Conservation (phyloP, 495 filamentous ascomycete species). For the Halenospora varia region DNA sequence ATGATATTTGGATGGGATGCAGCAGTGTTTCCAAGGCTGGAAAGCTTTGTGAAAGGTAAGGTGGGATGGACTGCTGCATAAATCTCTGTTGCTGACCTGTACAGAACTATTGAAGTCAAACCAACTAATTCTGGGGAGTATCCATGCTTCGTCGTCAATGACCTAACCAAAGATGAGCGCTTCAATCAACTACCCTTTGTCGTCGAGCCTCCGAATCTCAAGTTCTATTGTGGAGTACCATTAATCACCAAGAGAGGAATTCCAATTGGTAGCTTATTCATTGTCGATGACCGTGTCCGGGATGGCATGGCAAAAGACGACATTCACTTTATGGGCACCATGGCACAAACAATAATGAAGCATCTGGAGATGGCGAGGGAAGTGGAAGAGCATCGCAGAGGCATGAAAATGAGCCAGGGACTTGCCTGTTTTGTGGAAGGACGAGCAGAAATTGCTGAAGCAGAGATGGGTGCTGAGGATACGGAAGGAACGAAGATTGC, state of each 20-base stretch:
- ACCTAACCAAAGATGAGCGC: constrained; percentile 44
- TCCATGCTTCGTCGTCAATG: constrained; percentile 26
- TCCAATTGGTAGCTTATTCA: constrained; percentile 67
- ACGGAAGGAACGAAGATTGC: constrained; percentile 20
- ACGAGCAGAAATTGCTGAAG: constrained; percentile 26
- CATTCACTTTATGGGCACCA: constrained; percentile 38
- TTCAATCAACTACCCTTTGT: constrained; percentile 44
- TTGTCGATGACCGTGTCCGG: constrained; percentile 55
- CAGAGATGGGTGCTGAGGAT: constrained; percentile 15
- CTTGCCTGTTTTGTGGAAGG: constrained; percentile 62
- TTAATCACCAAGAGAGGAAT: constrained; percentile 63
- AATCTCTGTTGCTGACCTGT: background rate
- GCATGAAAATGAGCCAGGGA: constrained; percentile 55
- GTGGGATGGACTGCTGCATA: background rate
- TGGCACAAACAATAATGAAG: constrained; percentile 57
- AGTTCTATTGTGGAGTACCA: constrained; percentile 63
- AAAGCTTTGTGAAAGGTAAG: constrained; percentile 39
- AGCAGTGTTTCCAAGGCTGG: constrained; percentile 38
- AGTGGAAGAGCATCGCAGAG: constrained; percentile 52
- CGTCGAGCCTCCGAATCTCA: constrained; percentile 36
- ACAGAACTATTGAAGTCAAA: constrained; percentile 15
- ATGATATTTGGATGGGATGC: constrained; percentile 43
- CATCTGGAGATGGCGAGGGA: constrained; percentile 57
- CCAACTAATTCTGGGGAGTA: constrained; percentile 7
- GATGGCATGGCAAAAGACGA: constrained; percentile 34